Percentiles rank a stretch among this genome's conserved stretches.
These are phyloP conservation scores for Zygosaccharomyces pseudorouxii DNA, from an alignment of 805 yeast genomes.

Conservation along the genomic window DNA sequence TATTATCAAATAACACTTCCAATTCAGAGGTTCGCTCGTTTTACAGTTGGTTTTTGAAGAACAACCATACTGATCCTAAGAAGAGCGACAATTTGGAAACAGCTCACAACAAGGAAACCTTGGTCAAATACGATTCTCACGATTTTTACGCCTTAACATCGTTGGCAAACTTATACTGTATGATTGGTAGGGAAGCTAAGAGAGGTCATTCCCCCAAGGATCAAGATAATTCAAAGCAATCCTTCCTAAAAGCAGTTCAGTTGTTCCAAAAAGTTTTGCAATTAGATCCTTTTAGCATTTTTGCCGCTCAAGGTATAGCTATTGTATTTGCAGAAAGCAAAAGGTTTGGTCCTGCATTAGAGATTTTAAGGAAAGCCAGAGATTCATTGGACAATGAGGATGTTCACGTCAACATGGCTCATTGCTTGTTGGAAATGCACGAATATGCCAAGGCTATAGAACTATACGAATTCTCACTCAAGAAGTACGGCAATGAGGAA, in stretches of 20 bases:
- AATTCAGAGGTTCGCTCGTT: conserved; percentile 84
- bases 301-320: conserved; percentile 97
- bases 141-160: conserved; percentile 87
- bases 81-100: conserved; percentile 59
- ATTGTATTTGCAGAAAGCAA: conserved; percentile 85
- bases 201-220: conserved; percentile 36
- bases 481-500: conserved; percentile 53
- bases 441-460: conserved; percentile 86
- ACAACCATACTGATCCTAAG: conserved; percentile 41
- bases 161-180: conserved; percentile 79
- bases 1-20: conserved; percentile 51
- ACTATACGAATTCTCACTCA: conserved; percentile 74
- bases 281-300: conserved; percentile 78
- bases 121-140: conserved; percentile 77
- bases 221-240: conserved; percentile 56
- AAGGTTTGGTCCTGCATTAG: conserved; percentile 70
- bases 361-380: conserved; percentile 79
- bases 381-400: conserved; percentile 85
- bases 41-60: conserved; percentile 80
- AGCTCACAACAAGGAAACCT: conserved; percentile 76
- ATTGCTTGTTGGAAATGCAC: conserved; percentile 75
- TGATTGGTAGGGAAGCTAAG: conserved; percentile 74
- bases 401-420: conserved; percentile 81
- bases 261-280: conserved; percentile 82
- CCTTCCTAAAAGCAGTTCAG: conserved; percentile 87